Evolutionary conservation across 1,284 basidiomycete species (phyloP).

Genomic region (Trametes sp.): DNA sequence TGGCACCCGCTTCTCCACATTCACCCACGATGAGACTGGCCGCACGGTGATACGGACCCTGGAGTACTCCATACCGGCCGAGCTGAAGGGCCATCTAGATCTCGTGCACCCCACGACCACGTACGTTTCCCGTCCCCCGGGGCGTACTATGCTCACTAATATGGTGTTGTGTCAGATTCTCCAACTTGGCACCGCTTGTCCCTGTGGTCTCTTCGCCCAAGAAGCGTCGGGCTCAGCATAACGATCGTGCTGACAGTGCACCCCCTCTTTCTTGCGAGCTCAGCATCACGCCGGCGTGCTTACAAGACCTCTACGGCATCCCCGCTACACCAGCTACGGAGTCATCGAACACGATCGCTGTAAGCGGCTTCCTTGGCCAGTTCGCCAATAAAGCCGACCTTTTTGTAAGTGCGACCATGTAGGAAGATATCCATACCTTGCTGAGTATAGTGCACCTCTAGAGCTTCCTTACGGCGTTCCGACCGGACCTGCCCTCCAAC

Average conservation of each 20-base stretch:
- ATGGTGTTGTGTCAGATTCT: no score
- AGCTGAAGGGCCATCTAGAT: background rate
- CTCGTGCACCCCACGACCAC: background rate
- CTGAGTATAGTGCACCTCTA: no score
- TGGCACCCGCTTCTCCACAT: constrained; percentile 44
- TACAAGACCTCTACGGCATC: background rate
- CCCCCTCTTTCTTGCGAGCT: background rate
- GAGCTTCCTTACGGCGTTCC: background rate
- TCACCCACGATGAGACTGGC: constrained; percentile 43
- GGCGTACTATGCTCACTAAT: no score
- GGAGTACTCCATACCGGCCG: constrained; percentile 45
- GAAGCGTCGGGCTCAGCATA: no score
- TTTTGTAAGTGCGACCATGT: background rate
- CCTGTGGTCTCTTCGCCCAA: no score
- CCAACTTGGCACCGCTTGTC: no score
- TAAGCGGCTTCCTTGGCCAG: background rate
- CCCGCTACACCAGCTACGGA: background rate
- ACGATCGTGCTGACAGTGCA: background rate
- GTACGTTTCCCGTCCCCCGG: background rate
- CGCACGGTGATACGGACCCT: constrained; percentile 43
- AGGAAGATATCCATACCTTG: background rate
- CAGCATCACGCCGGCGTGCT: background rate
- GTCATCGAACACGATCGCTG: background rate
- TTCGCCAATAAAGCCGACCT: background rate
- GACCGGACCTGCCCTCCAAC: background rate